Base-by-base conservation (phyloP, 768 basidiomycete genomes). In the Boletus speciosus region DNA sequence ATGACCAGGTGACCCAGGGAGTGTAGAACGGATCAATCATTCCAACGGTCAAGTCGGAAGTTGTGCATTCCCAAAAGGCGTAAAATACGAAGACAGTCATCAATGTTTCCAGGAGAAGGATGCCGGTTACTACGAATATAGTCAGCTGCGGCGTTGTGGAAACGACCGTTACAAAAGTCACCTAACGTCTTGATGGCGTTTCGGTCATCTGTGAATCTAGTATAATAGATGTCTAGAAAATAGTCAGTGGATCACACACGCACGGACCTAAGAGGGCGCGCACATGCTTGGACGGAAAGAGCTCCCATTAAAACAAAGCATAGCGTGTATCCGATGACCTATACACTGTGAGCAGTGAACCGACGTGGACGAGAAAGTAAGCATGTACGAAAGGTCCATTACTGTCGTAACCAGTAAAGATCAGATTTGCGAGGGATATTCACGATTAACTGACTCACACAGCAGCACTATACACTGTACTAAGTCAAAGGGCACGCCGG, bases 211-310 rank as follows among this genome's bases (percentile, higher is more conserved):
- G 48, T n/a, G 21, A 65, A 64, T 52, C 52, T 51, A 8, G 45
- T 52, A 44, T 48, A 64, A 39, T 65, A 64, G 35, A 64, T 39
- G 34, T 57, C 63, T 65, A n/a, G 11, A 27, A 16, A 14, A 32
- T 27, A n/a, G 16, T 29, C 29, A 29, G 8, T 29, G 29, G 29
- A 9, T 29, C 29, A 29, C 29, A 29, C 4, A 29, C 29, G 29
- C 29, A 9, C 29, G 8, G 8, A 29, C 29, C 29, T 29, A 29
- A 29, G 29, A 29, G 29, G 29, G 29, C 8, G 29, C 29, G 8
- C 8, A 29, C 29, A 29, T 29, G 29, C 29, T 29, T 32, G 31
- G 31, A 32, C 31, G 11, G 7, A 9, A 32, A 32, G 31, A 32
- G 31, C 31, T 32, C 31, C 10, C 31, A 32, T 32, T 29, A 29